These are phyloP conservation scores for Biancaea sappan DNA, from an alignment of 306 rosid species.

Conservation along the genomic window DNA sequence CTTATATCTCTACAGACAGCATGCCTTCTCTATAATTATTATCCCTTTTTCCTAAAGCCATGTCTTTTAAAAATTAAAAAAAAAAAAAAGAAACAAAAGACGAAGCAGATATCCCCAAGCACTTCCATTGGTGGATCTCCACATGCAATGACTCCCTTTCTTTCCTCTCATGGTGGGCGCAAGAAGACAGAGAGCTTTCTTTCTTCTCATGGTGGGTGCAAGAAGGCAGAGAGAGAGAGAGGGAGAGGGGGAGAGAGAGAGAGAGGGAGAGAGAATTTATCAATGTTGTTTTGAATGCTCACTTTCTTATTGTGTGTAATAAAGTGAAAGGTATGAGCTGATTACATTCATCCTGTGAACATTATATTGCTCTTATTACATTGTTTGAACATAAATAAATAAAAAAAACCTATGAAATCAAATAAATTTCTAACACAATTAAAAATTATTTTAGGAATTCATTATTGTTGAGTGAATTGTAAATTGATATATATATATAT, in stretches of 20 bases:
- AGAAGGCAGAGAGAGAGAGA: too few species aligned
- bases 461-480: too few species aligned
- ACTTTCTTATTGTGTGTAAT: not conserved
- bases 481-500: too few species aligned
- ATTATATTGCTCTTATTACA: not conserved
- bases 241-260: too few species aligned
- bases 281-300: not conserved
- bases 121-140: conserved; percentile 45
- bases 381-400: too few species aligned
- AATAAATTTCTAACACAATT: too few species aligned
- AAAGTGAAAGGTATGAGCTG: not conserved
- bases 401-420: too few species aligned
- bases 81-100: conserved; percentile 2
- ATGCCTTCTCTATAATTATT: conserved; percentile 45
- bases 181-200: too few species aligned
- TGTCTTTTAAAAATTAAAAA: not conserved
- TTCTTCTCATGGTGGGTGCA: too few species aligned
- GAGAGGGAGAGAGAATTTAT: too few species aligned
- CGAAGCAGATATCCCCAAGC: conserved; percentile 41
- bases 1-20: conserved; percentile 36
- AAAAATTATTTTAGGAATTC: too few species aligned
- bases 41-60: conserved; percentile 28
- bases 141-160: conserved; percentile 41
- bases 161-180: conserved; percentile 10
- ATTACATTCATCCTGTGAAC: not conserved